These are phyloP conservation scores for Guillardia theta DNA, from an alignment of 78 protist genomes.

Conservation along the genomic window DNA sequence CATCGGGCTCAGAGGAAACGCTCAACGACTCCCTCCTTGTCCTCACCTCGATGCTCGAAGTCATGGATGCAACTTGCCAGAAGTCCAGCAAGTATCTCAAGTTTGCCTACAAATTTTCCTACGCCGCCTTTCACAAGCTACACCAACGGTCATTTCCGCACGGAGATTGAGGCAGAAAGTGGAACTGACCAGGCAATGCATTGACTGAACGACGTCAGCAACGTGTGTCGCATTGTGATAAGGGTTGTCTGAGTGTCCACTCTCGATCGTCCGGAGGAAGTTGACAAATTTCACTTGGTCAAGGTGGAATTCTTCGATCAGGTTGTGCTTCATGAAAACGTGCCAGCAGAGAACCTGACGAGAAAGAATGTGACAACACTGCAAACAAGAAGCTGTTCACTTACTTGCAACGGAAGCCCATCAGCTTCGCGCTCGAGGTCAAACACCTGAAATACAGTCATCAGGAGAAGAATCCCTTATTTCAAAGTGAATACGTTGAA, in stretches of 20 bases:
- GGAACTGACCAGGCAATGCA: background rate
- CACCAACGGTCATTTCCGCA: too few relatives aligned
- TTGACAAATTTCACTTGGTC: slow-evolving; percentile 10
- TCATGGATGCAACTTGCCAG: background rate
- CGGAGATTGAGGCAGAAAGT: too few relatives aligned
- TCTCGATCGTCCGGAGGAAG: slow-evolving; percentile 15
- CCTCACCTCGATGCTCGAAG: too few relatives aligned
- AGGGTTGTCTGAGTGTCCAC: background rate
- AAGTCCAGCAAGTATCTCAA: background rate
- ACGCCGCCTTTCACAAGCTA: too few relatives aligned
- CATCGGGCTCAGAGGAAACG: too few relatives aligned
- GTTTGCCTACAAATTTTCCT: background rate
- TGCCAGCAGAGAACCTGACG: background rate
- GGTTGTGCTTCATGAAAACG: background rate
- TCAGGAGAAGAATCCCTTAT: too few relatives aligned
- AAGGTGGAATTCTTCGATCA: background rate
- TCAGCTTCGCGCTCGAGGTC: background rate
- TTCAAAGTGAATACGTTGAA: too few relatives aligned
- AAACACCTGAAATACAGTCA: background rate
- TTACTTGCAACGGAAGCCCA: background rate
- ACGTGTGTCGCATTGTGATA: slow-evolving; percentile 21
- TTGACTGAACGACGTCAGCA: background rate
- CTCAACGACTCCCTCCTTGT: too few relatives aligned
- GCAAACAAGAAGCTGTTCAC: background rate
- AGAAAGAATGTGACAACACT: background rate